Conservation (phyloP, 2,329 filamentous ascomycete species). For the Triangularia verruculosa region DNA sequence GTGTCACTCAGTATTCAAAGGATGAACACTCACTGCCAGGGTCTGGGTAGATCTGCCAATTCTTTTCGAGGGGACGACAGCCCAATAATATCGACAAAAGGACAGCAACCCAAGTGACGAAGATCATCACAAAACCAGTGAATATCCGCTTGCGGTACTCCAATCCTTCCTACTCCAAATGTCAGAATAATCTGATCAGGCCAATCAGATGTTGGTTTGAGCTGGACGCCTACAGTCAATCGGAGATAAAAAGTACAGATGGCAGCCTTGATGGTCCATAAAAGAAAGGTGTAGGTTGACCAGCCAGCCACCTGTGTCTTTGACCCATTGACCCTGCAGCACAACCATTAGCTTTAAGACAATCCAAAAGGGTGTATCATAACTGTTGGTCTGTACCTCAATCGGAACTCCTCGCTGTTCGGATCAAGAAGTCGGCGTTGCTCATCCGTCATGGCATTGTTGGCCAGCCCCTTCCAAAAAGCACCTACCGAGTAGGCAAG, state of each 20-base stretch:
- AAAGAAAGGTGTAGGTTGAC: slow-evolving; percentile 29
- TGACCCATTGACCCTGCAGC: slow-evolving; percentile 33
- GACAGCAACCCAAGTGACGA: slow-evolving; percentile 34
- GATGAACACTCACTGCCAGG: slow-evolving; percentile 42
- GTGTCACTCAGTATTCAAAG: not conserved
- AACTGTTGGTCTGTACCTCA: slow-evolving; percentile 24
- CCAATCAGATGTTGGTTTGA: not conserved
- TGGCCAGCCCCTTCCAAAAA: slow-evolving; percentile 33
- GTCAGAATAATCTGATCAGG: not conserved
- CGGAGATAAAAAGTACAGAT: slow-evolving; percentile 35
- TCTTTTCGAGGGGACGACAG: slow-evolving; percentile 36
- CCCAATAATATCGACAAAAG: slow-evolving; percentile 35
- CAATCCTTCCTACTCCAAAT: slow-evolving; percentile 27
- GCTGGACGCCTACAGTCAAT: slow-evolving; percentile 26
- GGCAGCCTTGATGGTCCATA: slow-evolving; percentile 30
- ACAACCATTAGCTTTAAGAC: not conserved
- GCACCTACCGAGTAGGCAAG: slow-evolving; percentile 33
- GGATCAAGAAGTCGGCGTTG: slow-evolving; percentile 30
- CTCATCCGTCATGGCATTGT: slow-evolving; percentile 35
- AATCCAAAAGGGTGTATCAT: not conserved
- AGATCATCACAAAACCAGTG: slow-evolving; percentile 35
- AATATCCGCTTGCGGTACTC: slow-evolving; percentile 32
- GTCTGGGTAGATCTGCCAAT: slow-evolving; percentile 44
- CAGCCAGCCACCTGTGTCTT: slow-evolving; percentile 35
- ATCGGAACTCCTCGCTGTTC: slow-evolving; percentile 28